Conservation (phyloP, 345 rosid species). For the Camelina sativa region DNA sequence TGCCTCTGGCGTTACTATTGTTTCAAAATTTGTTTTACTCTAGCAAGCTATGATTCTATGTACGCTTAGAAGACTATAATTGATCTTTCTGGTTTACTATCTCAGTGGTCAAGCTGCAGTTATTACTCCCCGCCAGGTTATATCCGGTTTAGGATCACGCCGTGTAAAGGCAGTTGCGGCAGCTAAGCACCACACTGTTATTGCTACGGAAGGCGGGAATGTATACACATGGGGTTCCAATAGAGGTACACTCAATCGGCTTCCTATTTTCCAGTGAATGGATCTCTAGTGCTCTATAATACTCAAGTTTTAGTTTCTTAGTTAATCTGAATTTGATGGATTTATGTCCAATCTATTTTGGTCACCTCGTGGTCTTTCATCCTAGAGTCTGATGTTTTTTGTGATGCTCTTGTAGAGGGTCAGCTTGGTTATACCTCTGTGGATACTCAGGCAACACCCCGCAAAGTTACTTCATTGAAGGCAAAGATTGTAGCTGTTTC, state of each 20-base stretch:
- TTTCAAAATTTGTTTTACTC: not conserved
- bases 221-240: conserved; percentile 98
- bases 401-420: conserved; percentile 70
- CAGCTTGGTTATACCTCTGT: conserved; percentile 97
- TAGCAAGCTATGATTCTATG: too few relatives aligned
- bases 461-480: conserved; percentile 80
- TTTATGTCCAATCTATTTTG: conserved; percentile 7
- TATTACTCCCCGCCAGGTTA: conserved; percentile 94
- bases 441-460: conserved; percentile 97
- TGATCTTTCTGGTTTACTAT: conserved; percentile 15
- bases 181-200: conserved; percentile 96
- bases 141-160: conserved; percentile 80
- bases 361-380: not conserved
- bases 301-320: not conserved
- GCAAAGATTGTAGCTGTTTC: conserved; percentile 84
- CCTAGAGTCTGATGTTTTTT: conserved; percentile 32
- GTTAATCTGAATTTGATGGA: conserved; percentile 11
- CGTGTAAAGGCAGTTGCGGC: conserved; percentile 93
- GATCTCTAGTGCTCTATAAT: not conserved
- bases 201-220: conserved; percentile 89
- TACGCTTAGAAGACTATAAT: too few relatives aligned
- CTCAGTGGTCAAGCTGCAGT: conserved; percentile 99
- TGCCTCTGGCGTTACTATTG: conserved; percentile 1
- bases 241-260: conserved; percentile 59
- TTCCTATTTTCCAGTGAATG: conserved; percentile 1